Evolutionary conservation across 2,329 filamentous ascomycete species (phyloP).

Genomic region (Paecilomyces sp.): DNA sequence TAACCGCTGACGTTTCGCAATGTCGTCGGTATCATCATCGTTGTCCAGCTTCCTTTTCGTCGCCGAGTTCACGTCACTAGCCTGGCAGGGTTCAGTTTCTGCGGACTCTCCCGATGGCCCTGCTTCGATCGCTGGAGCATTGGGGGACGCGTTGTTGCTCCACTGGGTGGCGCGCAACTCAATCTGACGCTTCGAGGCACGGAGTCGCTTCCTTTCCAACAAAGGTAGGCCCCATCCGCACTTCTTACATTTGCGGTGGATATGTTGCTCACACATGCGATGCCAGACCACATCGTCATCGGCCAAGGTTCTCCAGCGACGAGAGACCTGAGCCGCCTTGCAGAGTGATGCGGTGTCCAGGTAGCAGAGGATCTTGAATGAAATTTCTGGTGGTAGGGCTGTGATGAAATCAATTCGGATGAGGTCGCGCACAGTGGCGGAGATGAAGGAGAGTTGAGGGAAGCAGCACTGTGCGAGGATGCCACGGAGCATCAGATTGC

Average conservation of each 20-base stretch:
- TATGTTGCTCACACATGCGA: constrained; percentile 95
- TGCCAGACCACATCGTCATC: constrained; percentile 98
- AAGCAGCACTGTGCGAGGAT: constrained; percentile 97
- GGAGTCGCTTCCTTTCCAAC: constrained; percentile 78
- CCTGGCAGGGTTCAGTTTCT: background rate
- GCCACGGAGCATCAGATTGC: constrained; percentile 92
- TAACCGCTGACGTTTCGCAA: constrained; percentile 25
- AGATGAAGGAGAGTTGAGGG: constrained; percentile 88
- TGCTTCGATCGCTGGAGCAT: constrained; percentile 40
- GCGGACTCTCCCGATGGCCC: constrained; percentile 1
- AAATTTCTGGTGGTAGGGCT: constrained; percentile 80
- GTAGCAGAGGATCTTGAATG: constrained; percentile 86
- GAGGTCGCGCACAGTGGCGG: constrained; percentile 82
- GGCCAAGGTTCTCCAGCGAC: constrained; percentile 79
- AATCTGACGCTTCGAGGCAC: constrained; percentile 80
- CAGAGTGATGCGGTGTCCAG: constrained; percentile 92
- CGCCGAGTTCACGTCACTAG: constrained; percentile 2
- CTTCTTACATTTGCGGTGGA: constrained; percentile 86
- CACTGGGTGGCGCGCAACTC: constrained; percentile 59
- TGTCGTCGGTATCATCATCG: constrained; percentile 16
- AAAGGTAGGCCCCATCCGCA: constrained; percentile 93
- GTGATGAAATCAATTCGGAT: constrained; percentile 96
- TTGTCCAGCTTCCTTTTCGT: background rate
- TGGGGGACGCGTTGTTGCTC: constrained; percentile 48
- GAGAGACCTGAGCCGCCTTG: constrained; percentile 90